Conservation (phyloP, 2,329 filamentous ascomycete genomes). For the Penicillium italicum region DNA sequence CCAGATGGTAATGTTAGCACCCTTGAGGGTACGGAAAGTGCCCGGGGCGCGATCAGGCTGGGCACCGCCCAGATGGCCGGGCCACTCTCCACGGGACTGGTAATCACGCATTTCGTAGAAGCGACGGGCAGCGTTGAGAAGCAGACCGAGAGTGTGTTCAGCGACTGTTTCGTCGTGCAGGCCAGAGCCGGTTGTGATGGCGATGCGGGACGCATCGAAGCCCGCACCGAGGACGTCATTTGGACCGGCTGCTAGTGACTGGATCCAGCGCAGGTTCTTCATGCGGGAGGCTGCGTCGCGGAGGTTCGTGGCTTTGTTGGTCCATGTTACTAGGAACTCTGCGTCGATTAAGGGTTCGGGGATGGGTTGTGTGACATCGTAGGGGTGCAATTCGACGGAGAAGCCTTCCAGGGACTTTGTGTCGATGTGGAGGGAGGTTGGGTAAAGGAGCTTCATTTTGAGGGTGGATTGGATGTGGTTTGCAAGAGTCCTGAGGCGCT, state of each 20-base stretch:
- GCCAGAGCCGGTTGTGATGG: slow-evolving; percentile 60
- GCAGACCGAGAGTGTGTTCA: slow-evolving; percentile 59
- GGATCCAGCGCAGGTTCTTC: slow-evolving; percentile 61
- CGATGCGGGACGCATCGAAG: slow-evolving; percentile 52
- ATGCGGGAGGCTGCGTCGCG: slow-evolving; percentile 55
- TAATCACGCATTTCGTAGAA: slow-evolving; percentile 59
- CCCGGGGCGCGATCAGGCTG: slow-evolving; percentile 45
- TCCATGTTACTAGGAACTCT: slow-evolving; percentile 60
- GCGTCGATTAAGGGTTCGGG: slow-evolving; percentile 59
- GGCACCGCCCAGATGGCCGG: slow-evolving; percentile 58
- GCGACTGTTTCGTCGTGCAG: slow-evolving; percentile 63
- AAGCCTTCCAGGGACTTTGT: slow-evolving; percentile 56
- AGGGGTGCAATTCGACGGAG: slow-evolving; percentile 55
- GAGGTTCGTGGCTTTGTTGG: slow-evolving; percentile 58
- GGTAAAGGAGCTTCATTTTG: slow-evolving; percentile 61
- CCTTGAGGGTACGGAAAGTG: slow-evolving; percentile 58
- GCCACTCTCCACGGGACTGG: slow-evolving; percentile 57
- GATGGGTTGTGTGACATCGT: slow-evolving; percentile 56
- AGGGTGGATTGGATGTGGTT: not conserved
- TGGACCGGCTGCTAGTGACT: slow-evolving; percentile 63
- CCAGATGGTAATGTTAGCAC: slow-evolving; percentile 59
- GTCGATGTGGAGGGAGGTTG: slow-evolving; percentile 60
- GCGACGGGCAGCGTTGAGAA: slow-evolving; percentile 44
- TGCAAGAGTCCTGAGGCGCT: not conserved
- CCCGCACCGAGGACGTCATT: slow-evolving; percentile 63